Evolutionary conservation across 257 asterid species (phyloP).

Genomic region (Nicotiana undulata): DNA sequence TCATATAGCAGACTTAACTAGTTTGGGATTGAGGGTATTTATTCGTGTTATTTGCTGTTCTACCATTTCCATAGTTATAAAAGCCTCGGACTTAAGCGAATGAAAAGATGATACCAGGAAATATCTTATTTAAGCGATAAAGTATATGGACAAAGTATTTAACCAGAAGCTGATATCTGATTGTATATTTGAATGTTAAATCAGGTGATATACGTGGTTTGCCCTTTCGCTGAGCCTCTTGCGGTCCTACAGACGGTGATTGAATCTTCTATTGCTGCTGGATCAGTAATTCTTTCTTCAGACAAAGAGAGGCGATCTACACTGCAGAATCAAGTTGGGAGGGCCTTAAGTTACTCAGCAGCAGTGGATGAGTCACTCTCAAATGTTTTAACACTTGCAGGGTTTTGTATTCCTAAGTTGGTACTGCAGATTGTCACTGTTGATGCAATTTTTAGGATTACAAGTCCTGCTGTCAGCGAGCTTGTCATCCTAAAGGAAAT

Average conservation of each 20-base stretch:
- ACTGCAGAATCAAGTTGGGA: slow-evolving; percentile 93
- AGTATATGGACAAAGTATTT: neutral
- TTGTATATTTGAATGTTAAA: slow-evolving; percentile 5
- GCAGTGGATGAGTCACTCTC: slow-evolving; percentile 85
- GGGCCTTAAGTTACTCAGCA: slow-evolving; percentile 80
- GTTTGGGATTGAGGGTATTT: neutral
- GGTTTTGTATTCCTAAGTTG: slow-evolving; percentile 84
- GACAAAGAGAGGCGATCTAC: slow-evolving; percentile 85
- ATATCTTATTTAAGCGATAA: neutral
- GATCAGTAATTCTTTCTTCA: slow-evolving; percentile 76
- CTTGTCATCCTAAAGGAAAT: slow-evolving; percentile 81
- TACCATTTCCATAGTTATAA: neutral
- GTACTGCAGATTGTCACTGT: slow-evolving; percentile 95
- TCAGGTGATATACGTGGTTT: slow-evolving; percentile 93
- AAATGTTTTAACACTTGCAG: slow-evolving; percentile 79
- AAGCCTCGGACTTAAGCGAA: neutral
- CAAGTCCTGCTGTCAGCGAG: slow-evolving; percentile 77
- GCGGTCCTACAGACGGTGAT: slow-evolving; percentile 85
- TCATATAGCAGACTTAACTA: neutral
- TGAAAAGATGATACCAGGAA: too few species aligned
- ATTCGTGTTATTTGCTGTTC: neutral
- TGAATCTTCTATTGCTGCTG: slow-evolving; percentile 85
- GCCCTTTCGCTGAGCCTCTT: slow-evolving; percentile 99
- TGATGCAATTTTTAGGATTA: slow-evolving; percentile 90
- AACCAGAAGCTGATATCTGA: neutral